Percentiles rank a stretch among this genome's conserved stretches.
Evolutionary conservation across 495 filamentous ascomycete genomes (phyloP).

Genomic region (Acidiella bohemica): DNA sequence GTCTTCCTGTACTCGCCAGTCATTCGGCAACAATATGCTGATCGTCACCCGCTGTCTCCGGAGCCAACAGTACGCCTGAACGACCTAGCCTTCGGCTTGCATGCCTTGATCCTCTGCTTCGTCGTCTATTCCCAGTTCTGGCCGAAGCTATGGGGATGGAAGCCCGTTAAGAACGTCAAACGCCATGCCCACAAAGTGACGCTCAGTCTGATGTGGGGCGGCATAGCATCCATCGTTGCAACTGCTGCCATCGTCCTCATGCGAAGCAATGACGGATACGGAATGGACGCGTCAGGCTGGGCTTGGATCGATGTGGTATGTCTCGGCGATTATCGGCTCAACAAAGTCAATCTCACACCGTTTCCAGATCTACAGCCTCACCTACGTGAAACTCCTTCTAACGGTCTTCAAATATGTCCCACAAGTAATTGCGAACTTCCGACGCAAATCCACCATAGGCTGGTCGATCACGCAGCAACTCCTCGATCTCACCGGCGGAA

Average conservation of each 20-base stretch:
- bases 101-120: slow-evolving; percentile 55
- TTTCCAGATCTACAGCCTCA: slow-evolving; percentile 58
- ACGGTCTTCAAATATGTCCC: slow-evolving; percentile 87
- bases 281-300: slow-evolving; percentile 40
- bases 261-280: slow-evolving; percentile 38
- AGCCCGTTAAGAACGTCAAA: slow-evolving; percentile 32
- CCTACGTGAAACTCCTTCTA: slow-evolving; percentile 78
- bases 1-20: slow-evolving; percentile 64
- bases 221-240: slow-evolving; percentile 42
- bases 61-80: slow-evolving; percentile 79
- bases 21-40: slow-evolving; percentile 71
- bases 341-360: background rate
- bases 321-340: slow-evolving; percentile 15
- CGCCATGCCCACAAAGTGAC: slow-evolving; percentile 52
- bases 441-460: slow-evolving; percentile 66
- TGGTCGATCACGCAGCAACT: slow-evolving; percentile 80
- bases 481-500: slow-evolving; percentile 68
- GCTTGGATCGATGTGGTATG: slow-evolving; percentile 72
- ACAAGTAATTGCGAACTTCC: slow-evolving; percentile 70
- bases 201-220: slow-evolving; percentile 52
- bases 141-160: slow-evolving; percentile 61
- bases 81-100: slow-evolving; percentile 73
- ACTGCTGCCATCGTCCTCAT: slow-evolving; percentile 42
- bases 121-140: slow-evolving; percentile 62
- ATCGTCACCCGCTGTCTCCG: slow-evolving; percentile 54